Base-by-base conservation (phyloP, 257 asterid genomes). In the Nyctanthes arbortristis region DNA sequence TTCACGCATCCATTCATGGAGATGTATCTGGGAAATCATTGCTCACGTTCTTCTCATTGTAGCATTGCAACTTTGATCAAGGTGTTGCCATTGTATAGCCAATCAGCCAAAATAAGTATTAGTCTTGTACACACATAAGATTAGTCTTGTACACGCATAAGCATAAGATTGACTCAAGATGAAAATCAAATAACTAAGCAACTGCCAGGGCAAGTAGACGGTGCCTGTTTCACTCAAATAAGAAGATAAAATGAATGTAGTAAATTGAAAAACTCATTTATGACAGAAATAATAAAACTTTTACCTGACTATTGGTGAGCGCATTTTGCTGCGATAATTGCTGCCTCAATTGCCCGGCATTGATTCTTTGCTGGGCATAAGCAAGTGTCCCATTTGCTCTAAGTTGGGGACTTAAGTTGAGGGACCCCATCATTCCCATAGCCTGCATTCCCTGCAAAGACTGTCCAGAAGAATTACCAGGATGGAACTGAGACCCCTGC, bases 401-500 rank as follows among this genome's bases (percentile, higher is more conserved):
- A 28, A 84, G 79, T 74, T 87, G 96, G 71, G 98, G 72, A 78
- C 70, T 79, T 84, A 90, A 68, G 75, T 82, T 90, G 64, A 85
- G 72, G 36, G 90, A 36, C 14, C 87, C 87, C 85, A 87, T 77
- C 87, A 87, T 84, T 68, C 95, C 95, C 96, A 87, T 80, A 69
- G 79, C 85, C 75, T 84, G 91, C 81, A 85, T 84, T 75, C 91
- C 96, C 37, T 77, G 89, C 79, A 90, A 79, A 18, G 94, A 79
- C 81, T 89, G 96, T 34, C 91, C 99, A 54, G 93, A 77, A 76
- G 94, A 73, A 82, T 79, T 91, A 63, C 95, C 90, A 1, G 88
- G 77, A 73, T 87, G 93, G 70, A 84, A 84, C 82, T 91, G 99
- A 56, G 90, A 84, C 67, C 95, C 96, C 81, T 81, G 96, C 84